Conservation (phyloP, 768 basidiomycete species). For the Saitozyma sp. region DNA sequence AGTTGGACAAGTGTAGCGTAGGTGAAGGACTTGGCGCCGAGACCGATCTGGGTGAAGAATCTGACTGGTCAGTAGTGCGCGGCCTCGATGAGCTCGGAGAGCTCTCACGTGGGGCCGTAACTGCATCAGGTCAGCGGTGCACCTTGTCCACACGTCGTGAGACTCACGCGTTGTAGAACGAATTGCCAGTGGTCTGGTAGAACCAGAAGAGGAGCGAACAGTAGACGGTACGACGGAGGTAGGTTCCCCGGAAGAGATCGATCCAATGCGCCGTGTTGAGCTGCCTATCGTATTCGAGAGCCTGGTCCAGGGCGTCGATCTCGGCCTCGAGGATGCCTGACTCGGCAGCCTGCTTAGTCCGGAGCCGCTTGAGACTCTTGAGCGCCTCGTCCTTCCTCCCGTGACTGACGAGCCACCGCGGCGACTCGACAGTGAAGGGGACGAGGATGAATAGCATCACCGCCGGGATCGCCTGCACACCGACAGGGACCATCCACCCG, state of each 20-base stretch:
- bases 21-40: constrained; percentile 24
- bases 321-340: constrained; percentile 17
- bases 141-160: background rate
- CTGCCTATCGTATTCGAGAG: constrained; percentile 16
- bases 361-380: constrained; percentile 14
- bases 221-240: constrained; percentile 3
- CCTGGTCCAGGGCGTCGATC: constrained; percentile 19
- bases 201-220: constrained; percentile 9
- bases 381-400: constrained; percentile 20
- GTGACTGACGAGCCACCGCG: constrained; percentile 53
- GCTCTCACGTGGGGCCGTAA: constrained; percentile 10
- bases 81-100: background rate
- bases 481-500: constrained; percentile 37
- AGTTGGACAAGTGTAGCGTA: constrained; percentile 22
- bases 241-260: constrained; percentile 14
- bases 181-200: constrained; percentile 21
- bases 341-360: constrained; percentile 12
- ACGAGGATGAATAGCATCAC: constrained; percentile 22
- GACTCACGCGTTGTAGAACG: constrained; percentile 31
- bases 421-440: constrained; percentile 43
- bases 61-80: constrained; percentile 1
- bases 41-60: constrained; percentile 19
- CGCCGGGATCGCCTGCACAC: constrained; percentile 39
- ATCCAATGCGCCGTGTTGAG: constrained; percentile 14
- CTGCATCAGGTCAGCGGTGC: background rate